phyloP scores from a whole-genome alignment of 495 filamentous ascomycete species.

The Daldinia vernicosa region DNA sequence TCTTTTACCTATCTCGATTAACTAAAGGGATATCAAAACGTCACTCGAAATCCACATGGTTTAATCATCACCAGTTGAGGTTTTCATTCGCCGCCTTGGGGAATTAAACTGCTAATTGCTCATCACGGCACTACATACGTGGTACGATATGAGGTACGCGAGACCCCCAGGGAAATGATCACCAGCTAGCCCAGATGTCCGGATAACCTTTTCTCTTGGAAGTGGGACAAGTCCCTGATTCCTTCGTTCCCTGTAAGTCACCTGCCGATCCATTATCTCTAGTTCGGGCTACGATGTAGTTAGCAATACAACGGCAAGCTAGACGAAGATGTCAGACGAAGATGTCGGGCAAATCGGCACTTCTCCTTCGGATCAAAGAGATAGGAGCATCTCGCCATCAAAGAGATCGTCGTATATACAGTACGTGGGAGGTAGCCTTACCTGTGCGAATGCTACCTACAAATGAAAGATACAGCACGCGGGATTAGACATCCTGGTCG shows the following conservation, averaged over 20 bases:
- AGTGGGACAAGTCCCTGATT: slow-evolving; percentile 39
- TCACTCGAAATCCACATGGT: not conserved
- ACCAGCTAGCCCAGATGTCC: slow-evolving; percentile 39
- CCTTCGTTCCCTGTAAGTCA: slow-evolving; percentile 36
- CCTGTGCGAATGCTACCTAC: slow-evolving; percentile 15
- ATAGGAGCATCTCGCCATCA: not conserved
- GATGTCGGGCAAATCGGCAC: slow-evolving; percentile 26
- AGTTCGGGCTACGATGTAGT: slow-evolving; percentile 5
- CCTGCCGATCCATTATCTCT: slow-evolving; percentile 29
- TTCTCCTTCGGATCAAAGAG: slow-evolving; percentile 13
- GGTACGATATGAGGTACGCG: slow-evolving; percentile 41
- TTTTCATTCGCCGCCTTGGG: slow-evolving; percentile 1
- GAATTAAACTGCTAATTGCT: slow-evolving; percentile 15
- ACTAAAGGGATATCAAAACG: not conserved
- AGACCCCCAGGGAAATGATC: slow-evolving; percentile 34
- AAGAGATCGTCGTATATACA: not conserved
- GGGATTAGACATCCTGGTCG: slow-evolving; percentile 33
- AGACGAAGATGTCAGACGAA: slow-evolving; percentile 23
- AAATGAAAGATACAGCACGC: slow-evolving; percentile 18
- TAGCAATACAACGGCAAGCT: not conserved
- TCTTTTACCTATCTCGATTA: not conserved
- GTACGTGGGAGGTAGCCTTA: slow-evolving; percentile 33
- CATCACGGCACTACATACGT: slow-evolving; percentile 29
- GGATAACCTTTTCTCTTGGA: slow-evolving; percentile 41
- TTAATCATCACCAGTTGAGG: not conserved